Conservation (phyloP, 2,329 filamentous ascomycete genomes). For the Ceratocystis variospora region DNA sequence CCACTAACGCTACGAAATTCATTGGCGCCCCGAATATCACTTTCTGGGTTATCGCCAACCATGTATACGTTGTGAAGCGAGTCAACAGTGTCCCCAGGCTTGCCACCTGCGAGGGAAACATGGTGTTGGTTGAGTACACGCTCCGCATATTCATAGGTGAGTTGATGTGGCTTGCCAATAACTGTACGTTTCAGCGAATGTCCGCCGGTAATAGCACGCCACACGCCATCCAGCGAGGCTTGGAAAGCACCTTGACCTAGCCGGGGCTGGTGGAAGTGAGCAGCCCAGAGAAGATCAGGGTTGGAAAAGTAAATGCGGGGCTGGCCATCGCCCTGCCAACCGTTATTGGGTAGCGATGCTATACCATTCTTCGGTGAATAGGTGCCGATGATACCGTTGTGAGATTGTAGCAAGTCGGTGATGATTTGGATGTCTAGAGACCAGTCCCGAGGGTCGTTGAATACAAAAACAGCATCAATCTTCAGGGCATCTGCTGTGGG, state of each 20-base stretch:
- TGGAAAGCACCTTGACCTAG: slow-evolving; percentile 87
- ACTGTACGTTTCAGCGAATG: slow-evolving; percentile 47
- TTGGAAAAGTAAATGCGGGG: slow-evolving; percentile 79
- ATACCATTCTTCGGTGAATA: slow-evolving; percentile 59
- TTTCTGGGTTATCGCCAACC: slow-evolving; percentile 82
- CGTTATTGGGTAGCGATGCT: slow-evolving; percentile 48
- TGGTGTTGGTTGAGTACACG: slow-evolving; percentile 52
- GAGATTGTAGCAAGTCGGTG: slow-evolving; percentile 66
- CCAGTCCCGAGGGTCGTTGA: slow-evolving; percentile 95
- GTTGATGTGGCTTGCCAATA: slow-evolving; percentile 68
- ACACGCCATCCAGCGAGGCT: slow-evolving; percentile 66
- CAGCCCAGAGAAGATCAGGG: slow-evolving; percentile 79
- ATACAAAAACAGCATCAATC: slow-evolving; percentile 83
- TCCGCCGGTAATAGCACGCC: slow-evolving; percentile 55
- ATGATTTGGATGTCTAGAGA: slow-evolving; percentile 78
- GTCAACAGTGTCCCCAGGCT: slow-evolving; percentile 2
- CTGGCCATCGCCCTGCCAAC: slow-evolving; percentile 73
- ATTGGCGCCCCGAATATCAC: slow-evolving; percentile 81
- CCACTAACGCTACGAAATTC: slow-evolving; percentile 51
- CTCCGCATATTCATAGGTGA: slow-evolving; percentile 78
- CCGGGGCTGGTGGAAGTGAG: slow-evolving; percentile 68
- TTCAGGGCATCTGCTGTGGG: slow-evolving; percentile 41
- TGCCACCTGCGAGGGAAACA: slow-evolving; percentile 22
- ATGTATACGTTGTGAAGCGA: slow-evolving; percentile 73
- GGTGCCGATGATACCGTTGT: slow-evolving; percentile 67